A percentile compares a stretch with the other conserved stretches of the same genome.
These are phyloP conservation scores for Plasmopara muralis DNA, from an alignment of 352 stramenopile genomes.

Conservation along the genomic window DNA sequence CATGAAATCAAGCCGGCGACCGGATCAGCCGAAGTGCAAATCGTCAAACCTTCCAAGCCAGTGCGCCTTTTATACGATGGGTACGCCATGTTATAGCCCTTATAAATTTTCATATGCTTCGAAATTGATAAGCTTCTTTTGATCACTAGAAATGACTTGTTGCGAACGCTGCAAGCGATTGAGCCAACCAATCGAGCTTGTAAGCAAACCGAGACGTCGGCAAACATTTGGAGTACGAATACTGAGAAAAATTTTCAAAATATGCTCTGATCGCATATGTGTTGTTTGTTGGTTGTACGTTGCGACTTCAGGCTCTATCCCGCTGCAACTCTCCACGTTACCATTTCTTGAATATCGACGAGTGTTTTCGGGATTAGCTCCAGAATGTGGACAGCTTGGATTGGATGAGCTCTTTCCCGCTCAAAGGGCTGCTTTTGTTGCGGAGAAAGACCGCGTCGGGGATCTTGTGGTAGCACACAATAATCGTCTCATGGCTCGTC, in stretches of 20 bases:
- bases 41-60: slow-evolving; percentile 12
- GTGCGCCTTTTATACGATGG: slow-evolving; percentile 63
- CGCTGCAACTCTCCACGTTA: slow-evolving; percentile 41
- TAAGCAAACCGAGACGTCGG: slow-evolving; percentile 5
- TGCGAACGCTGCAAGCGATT: slow-evolving; percentile 60
- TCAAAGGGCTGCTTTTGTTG: slow-evolving; percentile 46
- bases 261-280: background rate
- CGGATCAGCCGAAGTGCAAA: slow-evolving; percentile 4
- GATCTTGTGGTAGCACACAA: slow-evolving; percentile 54
- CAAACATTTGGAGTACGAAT: slow-evolving; percentile 31
- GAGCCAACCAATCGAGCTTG: slow-evolving; percentile 34
- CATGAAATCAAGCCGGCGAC: slow-evolving; percentile 1
- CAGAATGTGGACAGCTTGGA: slow-evolving; percentile 46
- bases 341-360: slow-evolving; percentile 37
- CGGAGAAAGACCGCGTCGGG: slow-evolving; percentile 59
- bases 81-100: slow-evolving; percentile 16
- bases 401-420: slow-evolving; percentile 55
- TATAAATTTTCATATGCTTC: background rate
- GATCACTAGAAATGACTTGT: slow-evolving; percentile 42
- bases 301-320: slow-evolving; percentile 44
- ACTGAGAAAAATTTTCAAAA: background rate
- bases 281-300: background rate
- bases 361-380: slow-evolving; percentile 46
- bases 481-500: slow-evolving; percentile 61
- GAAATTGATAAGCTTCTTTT: background rate